Evolutionary conservation across 1,139 yeast species (phyloP).

Genomic region (Geotrichum restrictum): DNA sequence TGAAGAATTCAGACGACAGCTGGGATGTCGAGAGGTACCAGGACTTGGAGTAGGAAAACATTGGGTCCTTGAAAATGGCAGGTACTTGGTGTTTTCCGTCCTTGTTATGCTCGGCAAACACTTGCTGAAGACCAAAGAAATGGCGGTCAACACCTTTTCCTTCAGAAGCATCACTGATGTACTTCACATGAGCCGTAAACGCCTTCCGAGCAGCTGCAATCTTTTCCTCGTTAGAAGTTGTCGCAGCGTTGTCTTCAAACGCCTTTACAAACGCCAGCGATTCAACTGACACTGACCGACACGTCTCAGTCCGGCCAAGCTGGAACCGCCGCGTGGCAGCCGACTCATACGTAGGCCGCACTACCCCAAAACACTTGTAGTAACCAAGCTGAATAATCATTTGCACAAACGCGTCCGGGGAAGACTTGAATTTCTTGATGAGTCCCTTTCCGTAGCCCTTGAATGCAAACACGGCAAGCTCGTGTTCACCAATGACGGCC

Average conservation of each 20-base stretch:
- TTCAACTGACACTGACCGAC: conserved; percentile 76
- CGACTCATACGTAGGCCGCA: conserved; percentile 91
- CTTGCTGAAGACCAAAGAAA: conserved; percentile 79
- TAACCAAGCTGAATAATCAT: conserved; percentile 77
- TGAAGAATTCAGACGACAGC: conserved; percentile 82
- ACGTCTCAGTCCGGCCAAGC: conserved; percentile 95
- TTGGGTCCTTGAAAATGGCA: conserved; percentile 69
- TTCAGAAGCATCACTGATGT: conserved; percentile 71
- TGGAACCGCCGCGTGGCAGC: conserved; percentile 89
- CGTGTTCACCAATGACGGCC: conserved; percentile 43
- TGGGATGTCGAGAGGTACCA: conserved; percentile 93
- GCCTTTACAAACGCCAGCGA: conserved; percentile 69
- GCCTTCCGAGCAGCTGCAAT: conserved; percentile 70
- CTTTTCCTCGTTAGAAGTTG: conserved; percentile 56
- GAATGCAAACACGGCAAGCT: conserved; percentile 43
- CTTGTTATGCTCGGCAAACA: conserved; percentile 44
- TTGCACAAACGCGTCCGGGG: conserved; percentile 79
- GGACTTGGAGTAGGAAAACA: conserved; percentile 68
- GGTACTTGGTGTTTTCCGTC: conserved; percentile 57
- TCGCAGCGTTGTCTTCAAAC: conserved; percentile 60
- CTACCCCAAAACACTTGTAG: conserved; percentile 74
- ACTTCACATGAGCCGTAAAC: conserved; percentile 67
- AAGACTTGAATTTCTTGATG: conserved; percentile 68
- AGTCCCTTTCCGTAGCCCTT: conserved; percentile 53
- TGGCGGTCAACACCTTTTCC: conserved; percentile 95